These are phyloP conservation scores for Royoungia palumana DNA, from an alignment of 768 basidiomycete genomes.

Conservation along the genomic window DNA sequence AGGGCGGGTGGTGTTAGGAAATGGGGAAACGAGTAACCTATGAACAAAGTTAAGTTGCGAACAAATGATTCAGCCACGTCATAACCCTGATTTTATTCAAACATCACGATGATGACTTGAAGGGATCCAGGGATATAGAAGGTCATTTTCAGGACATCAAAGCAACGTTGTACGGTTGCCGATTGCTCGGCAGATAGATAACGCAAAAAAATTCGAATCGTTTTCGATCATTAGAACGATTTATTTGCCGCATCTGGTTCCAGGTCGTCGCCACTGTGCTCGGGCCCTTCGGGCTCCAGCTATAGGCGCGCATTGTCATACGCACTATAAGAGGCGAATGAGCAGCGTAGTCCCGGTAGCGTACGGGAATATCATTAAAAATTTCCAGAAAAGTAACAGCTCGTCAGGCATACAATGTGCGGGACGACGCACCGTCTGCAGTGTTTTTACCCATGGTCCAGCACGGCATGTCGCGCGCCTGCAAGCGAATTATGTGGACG, in stretches of 20 bases:
- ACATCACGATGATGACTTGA: slow-evolving; percentile 6
- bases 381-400: not conserved
- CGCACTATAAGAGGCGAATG: slow-evolving; percentile 6
- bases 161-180: not conserved
- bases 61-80: slow-evolving; percentile 18
- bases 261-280: slow-evolving; percentile 5
- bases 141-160: slow-evolving; percentile 4
- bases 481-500: slow-evolving; percentile 18
- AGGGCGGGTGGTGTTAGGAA: slow-evolving; percentile 11
- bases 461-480: slow-evolving; percentile 14
- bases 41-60: slow-evolving; percentile 29
- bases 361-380: slow-evolving; percentile 9
- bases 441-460: not conserved
- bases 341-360: not conserved
- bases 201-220: not conserved
- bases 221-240: not conserved
- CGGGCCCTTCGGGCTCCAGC: slow-evolving; percentile 5
- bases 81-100: slow-evolving; percentile 24
- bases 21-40: slow-evolving; percentile 1
- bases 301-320: slow-evolving; percentile 11
- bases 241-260: slow-evolving; percentile 2
- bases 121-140: slow-evolving; percentile 8
- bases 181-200: slow-evolving; percentile 10
- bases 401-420: not conserved
- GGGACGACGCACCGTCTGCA: slow-evolving; percentile 14